phyloP scores from a whole-genome alignment of 495 filamentous ascomycete genomes.

The Penicillium paradoxum region DNA sequence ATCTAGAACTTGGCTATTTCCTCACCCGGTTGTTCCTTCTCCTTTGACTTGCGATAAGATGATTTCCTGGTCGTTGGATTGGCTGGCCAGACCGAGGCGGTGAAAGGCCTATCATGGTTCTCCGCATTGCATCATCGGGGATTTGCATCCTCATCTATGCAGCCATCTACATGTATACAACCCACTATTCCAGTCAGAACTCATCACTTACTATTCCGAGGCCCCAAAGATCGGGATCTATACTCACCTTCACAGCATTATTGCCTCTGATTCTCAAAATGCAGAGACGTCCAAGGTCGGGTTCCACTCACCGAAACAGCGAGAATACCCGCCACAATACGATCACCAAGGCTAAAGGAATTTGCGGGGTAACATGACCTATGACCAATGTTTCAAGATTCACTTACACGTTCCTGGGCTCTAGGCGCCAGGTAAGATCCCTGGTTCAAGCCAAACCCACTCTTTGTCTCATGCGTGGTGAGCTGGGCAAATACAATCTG shows the following conservation, averaged over 20 bases:
- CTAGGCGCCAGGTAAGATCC: background rate
- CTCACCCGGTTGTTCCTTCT: background rate
- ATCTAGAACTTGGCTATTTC: background rate
- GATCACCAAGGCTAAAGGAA: background rate
- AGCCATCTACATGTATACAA: too few species aligned
- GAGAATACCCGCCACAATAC: background rate
- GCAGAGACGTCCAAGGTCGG: background rate
- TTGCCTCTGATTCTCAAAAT: too few species aligned
- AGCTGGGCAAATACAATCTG: background rate
- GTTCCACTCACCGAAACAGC: background rate
- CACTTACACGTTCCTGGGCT: background rate
- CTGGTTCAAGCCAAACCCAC: too few species aligned
- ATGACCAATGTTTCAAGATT: background rate
- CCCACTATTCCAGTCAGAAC: too few species aligned
- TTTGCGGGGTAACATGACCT: conserved; percentile 4
- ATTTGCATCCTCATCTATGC: background rate
- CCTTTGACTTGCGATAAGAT: conserved; percentile 8
- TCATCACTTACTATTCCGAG: too few species aligned
- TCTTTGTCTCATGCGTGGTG: background rate
- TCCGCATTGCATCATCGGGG: conserved; percentile 27
- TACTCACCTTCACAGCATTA: too few species aligned
- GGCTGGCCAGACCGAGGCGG: conserved; percentile 20
- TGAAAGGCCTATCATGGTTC: conserved; percentile 11
- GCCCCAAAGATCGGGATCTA: too few species aligned
- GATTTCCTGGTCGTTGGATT: conserved; percentile 17